Conservation (phyloP, 768 basidiomycete genomes). For the Rhodosporidiobolus odoratus region DNA sequence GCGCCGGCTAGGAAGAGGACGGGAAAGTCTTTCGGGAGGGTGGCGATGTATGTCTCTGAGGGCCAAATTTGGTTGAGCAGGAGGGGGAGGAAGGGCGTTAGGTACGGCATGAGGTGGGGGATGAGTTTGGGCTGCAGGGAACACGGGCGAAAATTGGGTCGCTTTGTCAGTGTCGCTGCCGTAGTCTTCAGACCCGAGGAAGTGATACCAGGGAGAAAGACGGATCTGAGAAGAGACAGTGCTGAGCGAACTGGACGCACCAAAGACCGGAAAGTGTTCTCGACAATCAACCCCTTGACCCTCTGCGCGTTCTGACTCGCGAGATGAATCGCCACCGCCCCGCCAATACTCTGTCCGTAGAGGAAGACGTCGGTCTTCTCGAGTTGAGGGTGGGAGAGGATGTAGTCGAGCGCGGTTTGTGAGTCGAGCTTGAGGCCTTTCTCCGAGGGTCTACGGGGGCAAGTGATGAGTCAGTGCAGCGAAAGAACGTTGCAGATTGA, state of each 20-base stretch:
- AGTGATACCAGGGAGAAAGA: slow-evolving; percentile 5
- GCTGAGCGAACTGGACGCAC: slow-evolving; percentile 26
- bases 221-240: not conserved
- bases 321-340: slow-evolving; percentile 84
- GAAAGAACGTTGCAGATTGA: not conserved
- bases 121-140: slow-evolving; percentile 58
- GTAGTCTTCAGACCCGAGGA: not conserved
- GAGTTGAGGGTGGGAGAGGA: slow-evolving; percentile 61
- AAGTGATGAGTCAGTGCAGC: not conserved
- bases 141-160: not conserved
- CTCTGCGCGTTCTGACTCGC: slow-evolving; percentile 68
- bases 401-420: slow-evolving; percentile 63
- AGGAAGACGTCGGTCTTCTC: slow-evolving; percentile 64
- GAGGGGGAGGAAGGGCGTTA: slow-evolving; percentile 65
- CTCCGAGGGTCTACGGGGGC: slow-evolving; percentile 51
- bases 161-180: not conserved
- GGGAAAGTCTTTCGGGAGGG: slow-evolving; percentile 51
- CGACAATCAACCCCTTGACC: slow-evolving; percentile 72
- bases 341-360: slow-evolving; percentile 84
- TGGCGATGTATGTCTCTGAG: slow-evolving; percentile 60
- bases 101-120: slow-evolving; percentile 69
- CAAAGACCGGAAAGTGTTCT: slow-evolving; percentile 88
- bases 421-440: slow-evolving; percentile 65
- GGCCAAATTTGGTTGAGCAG: slow-evolving; percentile 87
- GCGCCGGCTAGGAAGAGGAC: slow-evolving; percentile 76